Evolutionary conservation across 1,284 basidiomycete genomes (phyloP).

Genomic region (Abortiporus biennis): DNA sequence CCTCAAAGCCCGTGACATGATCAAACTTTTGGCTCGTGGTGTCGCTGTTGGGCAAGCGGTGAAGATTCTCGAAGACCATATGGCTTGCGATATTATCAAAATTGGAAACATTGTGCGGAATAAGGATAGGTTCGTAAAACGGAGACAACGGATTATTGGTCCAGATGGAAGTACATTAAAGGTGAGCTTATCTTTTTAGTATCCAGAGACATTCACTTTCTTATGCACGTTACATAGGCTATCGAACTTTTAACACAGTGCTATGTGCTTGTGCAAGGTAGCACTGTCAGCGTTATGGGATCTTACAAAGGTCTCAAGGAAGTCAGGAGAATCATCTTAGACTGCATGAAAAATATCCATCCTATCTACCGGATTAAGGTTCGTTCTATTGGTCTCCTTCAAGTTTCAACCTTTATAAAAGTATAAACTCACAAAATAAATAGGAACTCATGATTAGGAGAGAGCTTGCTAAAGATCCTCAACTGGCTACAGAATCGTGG

Average conservation of each 20-base stretch:
- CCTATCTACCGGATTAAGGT: constrained; percentile 99
- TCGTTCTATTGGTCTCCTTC: constrained; percentile 10
- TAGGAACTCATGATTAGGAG: constrained; percentile 98
- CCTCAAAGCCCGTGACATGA: constrained; percentile 92
- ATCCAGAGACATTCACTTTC: not conserved
- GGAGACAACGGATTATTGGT: constrained; percentile 94
- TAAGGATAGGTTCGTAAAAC: constrained; percentile 96
- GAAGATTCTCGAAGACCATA: constrained; percentile 86
- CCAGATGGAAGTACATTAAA: constrained; percentile 96
- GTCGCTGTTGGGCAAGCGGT: constrained; percentile 83
- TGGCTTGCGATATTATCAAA: constrained; percentile 97
- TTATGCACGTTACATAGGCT: constrained; percentile 49
- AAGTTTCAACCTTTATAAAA: not conserved
- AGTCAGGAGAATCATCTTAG: constrained; percentile 90
- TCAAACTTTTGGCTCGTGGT: constrained; percentile 92
- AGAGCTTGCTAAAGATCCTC: constrained; percentile 97
- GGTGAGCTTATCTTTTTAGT: constrained; percentile 36
- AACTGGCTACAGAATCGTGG: constrained; percentile 92
- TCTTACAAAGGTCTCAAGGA: constrained; percentile 94
- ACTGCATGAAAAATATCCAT: constrained; percentile 99
- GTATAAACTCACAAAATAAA: constrained; percentile 3
- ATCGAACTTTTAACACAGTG: constrained; percentile 96
- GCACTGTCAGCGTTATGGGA: constrained; percentile 97
- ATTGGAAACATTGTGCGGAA: constrained; percentile 93
- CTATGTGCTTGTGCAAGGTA: constrained; percentile 97